These are phyloP conservation scores for Ajuga chamaepitys DNA, from an alignment of 257 asterid species.

Conservation along the genomic window DNA sequence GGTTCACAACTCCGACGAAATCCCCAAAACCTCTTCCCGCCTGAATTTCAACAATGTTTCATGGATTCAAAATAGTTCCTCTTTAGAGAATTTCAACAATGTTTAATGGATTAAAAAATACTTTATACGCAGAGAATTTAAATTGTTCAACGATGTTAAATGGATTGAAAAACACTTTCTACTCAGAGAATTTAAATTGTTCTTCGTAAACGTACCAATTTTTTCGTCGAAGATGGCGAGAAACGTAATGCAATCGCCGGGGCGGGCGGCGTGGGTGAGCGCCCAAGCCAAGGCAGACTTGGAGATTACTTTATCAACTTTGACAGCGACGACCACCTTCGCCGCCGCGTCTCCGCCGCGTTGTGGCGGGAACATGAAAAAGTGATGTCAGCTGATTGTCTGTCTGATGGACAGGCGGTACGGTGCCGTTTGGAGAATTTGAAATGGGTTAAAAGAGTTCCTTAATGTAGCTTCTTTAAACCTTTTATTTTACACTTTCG, in stretches of 20 bases:
- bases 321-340: constrained; percentile 72
- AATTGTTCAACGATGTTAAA: not conserved
- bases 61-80: too few species aligned
- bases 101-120: not conserved
- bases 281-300: constrained; percentile 76
- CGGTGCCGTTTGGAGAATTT: not conserved
- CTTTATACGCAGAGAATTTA: not conserved
- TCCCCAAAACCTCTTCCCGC: constrained; percentile 59
- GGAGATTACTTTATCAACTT: constrained; percentile 64
- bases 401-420: not conserved
- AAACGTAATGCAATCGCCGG: constrained; percentile 65
- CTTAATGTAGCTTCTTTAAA: too few species aligned
- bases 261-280: constrained; percentile 61
- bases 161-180: not conserved
- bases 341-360: constrained; percentile 28
- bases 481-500: too few species aligned
- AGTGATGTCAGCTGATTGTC: constrained; percentile 10
- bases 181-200: not conserved
- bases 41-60: constrained; percentile 20
- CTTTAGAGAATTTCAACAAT: not conserved
- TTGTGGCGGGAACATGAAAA: constrained; percentile 55
- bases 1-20: constrained; percentile 33
- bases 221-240: constrained; percentile 50
- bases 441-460: too few species aligned
- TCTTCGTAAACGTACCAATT: not conserved